Evolutionary conservation across 2,329 filamentous ascomycete species (phyloP).

Genomic region (Beauveria medogensis): DNA sequence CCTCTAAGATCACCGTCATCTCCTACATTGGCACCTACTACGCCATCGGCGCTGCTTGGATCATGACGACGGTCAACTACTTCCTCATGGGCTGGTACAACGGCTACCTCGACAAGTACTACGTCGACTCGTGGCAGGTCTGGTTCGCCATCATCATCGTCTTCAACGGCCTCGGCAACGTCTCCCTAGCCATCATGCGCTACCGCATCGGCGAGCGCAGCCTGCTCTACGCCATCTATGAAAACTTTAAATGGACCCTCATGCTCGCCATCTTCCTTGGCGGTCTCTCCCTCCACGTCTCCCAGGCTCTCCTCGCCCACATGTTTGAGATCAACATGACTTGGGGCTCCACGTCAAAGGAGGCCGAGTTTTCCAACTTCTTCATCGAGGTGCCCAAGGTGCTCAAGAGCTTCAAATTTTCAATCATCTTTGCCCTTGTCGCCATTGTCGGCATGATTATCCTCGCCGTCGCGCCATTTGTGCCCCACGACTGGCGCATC

Average conservation of each 20-base stretch:
- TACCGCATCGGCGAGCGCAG: constrained; percentile 50
- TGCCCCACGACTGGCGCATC: constrained; percentile 59
- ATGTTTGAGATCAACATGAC: constrained; percentile 35
- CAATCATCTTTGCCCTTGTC: constrained; percentile 52
- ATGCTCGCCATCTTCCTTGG: constrained; percentile 40
- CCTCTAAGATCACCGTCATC: constrained; percentile 63
- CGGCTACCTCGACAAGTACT: constrained; percentile 57
- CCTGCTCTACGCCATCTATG: constrained; percentile 31
- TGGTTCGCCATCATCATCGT: constrained; percentile 56
- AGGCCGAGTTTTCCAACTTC: constrained; percentile 52
- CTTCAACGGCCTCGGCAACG: constrained; percentile 54
- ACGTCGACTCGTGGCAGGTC: constrained; percentile 58
- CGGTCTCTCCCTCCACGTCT: constrained; percentile 34
- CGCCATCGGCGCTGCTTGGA: constrained; percentile 58
- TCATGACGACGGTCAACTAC: constrained; percentile 63
- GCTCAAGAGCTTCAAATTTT: constrained; percentile 69
- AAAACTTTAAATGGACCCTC: constrained; percentile 55
- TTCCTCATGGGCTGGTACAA: constrained; percentile 65
- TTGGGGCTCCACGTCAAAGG: constrained; percentile 51
- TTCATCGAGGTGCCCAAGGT: constrained; percentile 57
- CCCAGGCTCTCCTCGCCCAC: constrained; percentile 32
- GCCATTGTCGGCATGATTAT: constrained; percentile 56
- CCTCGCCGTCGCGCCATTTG: constrained; percentile 53
- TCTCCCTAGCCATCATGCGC: constrained; percentile 53
- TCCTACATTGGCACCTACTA: constrained; percentile 67